Conservation (phyloP, 2,329 filamentous ascomycete species). For the Colletotrichum lentis region DNA sequence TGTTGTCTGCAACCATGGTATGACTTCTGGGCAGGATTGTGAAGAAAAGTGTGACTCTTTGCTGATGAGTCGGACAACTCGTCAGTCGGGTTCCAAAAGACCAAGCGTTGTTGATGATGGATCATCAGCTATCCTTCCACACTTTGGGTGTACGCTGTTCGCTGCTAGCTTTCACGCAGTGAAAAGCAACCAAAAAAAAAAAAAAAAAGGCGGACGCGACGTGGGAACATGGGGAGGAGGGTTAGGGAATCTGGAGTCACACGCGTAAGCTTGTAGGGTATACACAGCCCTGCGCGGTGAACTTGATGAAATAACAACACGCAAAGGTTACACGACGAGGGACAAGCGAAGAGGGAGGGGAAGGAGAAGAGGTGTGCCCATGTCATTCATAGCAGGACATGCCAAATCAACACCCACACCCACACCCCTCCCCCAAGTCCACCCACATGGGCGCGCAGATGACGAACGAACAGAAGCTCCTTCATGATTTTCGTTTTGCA, state of each 20-base stretch:
- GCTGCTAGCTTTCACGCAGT: not conserved
- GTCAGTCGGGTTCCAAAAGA: no score
- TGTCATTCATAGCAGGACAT: not conserved
- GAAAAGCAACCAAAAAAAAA: not conserved
- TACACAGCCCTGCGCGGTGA: not conserved
- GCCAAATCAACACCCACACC: not conserved
- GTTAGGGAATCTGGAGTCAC: not conserved
- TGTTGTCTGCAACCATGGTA: no score
- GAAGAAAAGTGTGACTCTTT: no score
- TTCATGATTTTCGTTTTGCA: slow-evolving; percentile 15
- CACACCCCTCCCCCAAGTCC: not conserved
- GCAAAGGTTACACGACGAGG: slow-evolving; percentile 5
- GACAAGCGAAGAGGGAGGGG: not conserved
- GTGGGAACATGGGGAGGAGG: not conserved
- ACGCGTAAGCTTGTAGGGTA: not conserved
- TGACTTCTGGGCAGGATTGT: no score
- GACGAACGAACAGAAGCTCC: slow-evolving; percentile 28
- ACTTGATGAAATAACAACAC: slow-evolving; percentile 5
- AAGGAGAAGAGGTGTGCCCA: not conserved
- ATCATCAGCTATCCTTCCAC: not conserved
- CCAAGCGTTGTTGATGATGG: no score
- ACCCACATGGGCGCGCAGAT: slow-evolving; percentile 15
- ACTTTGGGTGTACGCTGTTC: not conserved
- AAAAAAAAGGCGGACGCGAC: not conserved
- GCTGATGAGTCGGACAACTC: no score